Evolutionary conservation across 805 yeast genomes (phyloP), one percentile per base, ranked within the genome.

Genomic region (Spathaspora hagerdaliae): DNA sequence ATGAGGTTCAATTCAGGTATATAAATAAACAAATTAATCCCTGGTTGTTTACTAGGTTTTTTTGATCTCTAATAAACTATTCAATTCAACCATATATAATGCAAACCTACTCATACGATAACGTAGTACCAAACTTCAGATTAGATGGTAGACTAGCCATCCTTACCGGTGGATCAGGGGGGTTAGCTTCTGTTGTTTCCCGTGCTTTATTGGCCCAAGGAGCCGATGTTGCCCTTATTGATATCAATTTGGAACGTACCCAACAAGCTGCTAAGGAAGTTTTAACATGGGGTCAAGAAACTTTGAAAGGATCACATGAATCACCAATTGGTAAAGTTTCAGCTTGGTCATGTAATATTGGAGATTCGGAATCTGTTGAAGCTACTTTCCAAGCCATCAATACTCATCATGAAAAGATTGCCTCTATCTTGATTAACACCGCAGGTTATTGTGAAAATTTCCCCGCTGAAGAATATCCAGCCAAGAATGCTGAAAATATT

Each of bases 381-480:
- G 64, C 66, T 29, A 71, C 78, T 5, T 82, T 85, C 58, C 54
- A 63, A 19, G 71, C 75, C 32, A 76, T 82, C 52, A 76, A 77
- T 55, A 73, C 68, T 42, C 82, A 76, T 59, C 85, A 83, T 61
- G 81, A 78, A 27, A 70, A 75, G 48, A 72, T 82, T 38, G 82
- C 89, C 34, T 80, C 82, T 54, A 69, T 85, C 51, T 73, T 86
- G 54, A 76, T 86, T 49, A 85, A 86, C 72, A 77, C 89, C 42
- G 94, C 95, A n/a, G 94, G 95, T 11, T 86, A 82, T 70, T 83
- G 90, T 60, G 90, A 86, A 65, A 86, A 86, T 73, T 78, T 74
- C 67, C 79, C 88, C 2, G 92, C 92, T 27, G 79, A 82, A 56
- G 86, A 83, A 44, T 85, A 86, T 67, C 90, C 91, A 24, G 78